Evolutionary conservation across 2,329 filamentous ascomycete species (phyloP).

Genomic region (Graphiopsis chlorocephala): DNA sequence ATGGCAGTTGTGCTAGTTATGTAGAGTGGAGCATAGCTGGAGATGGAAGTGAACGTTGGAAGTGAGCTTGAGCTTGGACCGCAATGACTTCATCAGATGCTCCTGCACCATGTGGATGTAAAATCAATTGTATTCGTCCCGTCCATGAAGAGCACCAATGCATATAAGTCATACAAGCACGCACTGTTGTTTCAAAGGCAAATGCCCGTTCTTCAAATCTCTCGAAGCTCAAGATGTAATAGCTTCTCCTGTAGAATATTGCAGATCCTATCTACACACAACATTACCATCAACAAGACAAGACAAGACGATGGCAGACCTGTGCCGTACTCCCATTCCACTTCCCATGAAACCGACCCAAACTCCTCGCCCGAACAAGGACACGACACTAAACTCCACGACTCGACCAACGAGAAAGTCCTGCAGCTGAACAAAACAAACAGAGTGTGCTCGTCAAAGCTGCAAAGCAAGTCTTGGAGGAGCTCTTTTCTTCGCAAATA

Average conservation of each 20-base stretch:
- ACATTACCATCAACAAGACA: background rate
- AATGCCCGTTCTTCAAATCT: background rate
- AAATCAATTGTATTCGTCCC: background rate
- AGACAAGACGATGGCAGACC: background rate
- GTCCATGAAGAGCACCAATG: background rate
- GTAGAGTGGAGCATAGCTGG: background rate
- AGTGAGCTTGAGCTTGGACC: constrained; percentile 8
- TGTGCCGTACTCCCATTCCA: background rate
- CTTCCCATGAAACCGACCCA: background rate
- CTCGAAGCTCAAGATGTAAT: background rate
- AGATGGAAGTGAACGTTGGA: background rate
- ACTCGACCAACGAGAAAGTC: background rate
- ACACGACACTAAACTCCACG: background rate
- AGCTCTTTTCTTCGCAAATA: background rate
- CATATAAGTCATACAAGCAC: background rate
- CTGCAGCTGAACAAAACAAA: background rate
- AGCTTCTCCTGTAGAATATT: background rate
- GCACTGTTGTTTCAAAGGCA: background rate
- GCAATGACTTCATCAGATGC: constrained; percentile 9
- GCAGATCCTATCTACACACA: background rate
- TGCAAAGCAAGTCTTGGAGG: too few species aligned
- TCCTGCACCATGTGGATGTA: background rate
- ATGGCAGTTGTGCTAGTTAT: background rate
- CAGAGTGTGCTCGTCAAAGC: too few species aligned
- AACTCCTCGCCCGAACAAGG: background rate